phyloP scores from a whole-genome alignment of 768 basidiomycete species.

The Leccinum sublutescens region DNA sequence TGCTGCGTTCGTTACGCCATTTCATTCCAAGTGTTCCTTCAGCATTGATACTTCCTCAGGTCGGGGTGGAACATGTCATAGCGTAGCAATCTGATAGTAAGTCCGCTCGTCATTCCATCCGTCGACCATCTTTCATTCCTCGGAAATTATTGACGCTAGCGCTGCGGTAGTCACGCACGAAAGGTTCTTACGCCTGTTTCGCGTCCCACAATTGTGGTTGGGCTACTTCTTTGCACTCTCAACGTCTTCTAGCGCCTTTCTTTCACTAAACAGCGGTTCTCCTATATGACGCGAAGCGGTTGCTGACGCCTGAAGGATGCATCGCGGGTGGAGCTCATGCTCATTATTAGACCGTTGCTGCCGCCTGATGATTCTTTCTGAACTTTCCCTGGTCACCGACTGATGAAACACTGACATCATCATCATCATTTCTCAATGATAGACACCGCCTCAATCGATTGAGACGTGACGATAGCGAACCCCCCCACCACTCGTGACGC shows the following conservation, averaged over 20 bases:
- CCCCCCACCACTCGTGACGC: background rate
- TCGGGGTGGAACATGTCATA: background rate
- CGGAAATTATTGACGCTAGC: conserved; percentile 26
- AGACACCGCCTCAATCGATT: conserved; percentile 15
- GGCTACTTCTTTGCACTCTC: conserved; percentile 8
- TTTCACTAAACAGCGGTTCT: conserved; percentile 2
- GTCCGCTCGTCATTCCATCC: conserved; percentile 16
- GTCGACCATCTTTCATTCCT: conserved; percentile 22
- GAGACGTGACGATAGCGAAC: conserved; percentile 10
- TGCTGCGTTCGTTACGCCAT: conserved; percentile 18
- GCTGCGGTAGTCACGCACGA: conserved; percentile 11
- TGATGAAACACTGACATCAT: conserved; percentile 24
- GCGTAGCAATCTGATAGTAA: conserved; percentile 6
- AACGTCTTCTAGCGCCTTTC: conserved; percentile 13
- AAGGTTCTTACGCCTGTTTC: conserved; percentile 11
- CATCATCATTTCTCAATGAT: conserved; percentile 2
- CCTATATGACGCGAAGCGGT: conserved; percentile 9
- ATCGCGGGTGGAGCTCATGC: conserved; percentile 14
- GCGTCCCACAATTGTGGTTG: conserved; percentile 1
- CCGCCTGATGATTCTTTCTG: conserved; percentile 8
- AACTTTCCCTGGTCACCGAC: conserved; percentile 8
- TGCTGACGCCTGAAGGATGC: conserved; percentile 10
- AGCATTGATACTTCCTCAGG: conserved; percentile 12
- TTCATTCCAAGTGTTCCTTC: conserved; percentile 23
- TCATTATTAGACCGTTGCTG: conserved; percentile 2